Evolutionary conservation across 2,329 filamentous ascomycete species (phyloP).

Genomic region (Bertia moriformis): DNA sequence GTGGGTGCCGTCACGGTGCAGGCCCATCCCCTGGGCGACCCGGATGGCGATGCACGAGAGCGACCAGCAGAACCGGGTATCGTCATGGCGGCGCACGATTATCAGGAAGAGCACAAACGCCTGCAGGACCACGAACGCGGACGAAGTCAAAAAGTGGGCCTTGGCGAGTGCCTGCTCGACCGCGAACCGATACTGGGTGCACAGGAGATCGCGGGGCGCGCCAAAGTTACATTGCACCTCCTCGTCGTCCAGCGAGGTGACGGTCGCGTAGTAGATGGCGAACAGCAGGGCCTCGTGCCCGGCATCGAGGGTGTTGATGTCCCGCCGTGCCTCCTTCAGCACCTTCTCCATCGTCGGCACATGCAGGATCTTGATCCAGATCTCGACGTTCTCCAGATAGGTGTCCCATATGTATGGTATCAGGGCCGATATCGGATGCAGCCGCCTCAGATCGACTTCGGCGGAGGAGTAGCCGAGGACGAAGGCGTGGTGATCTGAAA

Average conservation of each 20-base stretch:
- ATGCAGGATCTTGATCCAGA: slow-evolving; percentile 58
- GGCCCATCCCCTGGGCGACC: slow-evolving; percentile 42
- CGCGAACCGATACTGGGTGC: slow-evolving; percentile 33
- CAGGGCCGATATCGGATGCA: slow-evolving; percentile 53
- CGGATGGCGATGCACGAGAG: slow-evolving; percentile 41
- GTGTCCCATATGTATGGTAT: slow-evolving; percentile 56
- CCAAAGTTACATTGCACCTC: slow-evolving; percentile 32
- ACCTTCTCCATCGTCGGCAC: slow-evolving; percentile 49
- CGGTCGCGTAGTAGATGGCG: slow-evolving; percentile 41
- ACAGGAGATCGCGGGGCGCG: slow-evolving; percentile 25
- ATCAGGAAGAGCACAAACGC: slow-evolving; percentile 40
- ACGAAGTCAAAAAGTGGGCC: slow-evolving; percentile 40
- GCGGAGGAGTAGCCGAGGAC: slow-evolving; percentile 59
- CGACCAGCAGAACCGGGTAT: slow-evolving; percentile 42
- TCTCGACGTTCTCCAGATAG: slow-evolving; percentile 62
- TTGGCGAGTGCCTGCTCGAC: slow-evolving; percentile 41
- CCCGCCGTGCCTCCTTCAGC: slow-evolving; percentile 29
- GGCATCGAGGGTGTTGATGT: slow-evolving; percentile 33
- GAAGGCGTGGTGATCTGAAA: slow-evolving; percentile 59
- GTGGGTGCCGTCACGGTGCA: slow-evolving; percentile 38
- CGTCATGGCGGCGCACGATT: slow-evolving; percentile 28
- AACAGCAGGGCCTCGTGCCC: slow-evolving; percentile 50
- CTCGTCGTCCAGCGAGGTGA: slow-evolving; percentile 43
- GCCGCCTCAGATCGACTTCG: slow-evolving; percentile 47
- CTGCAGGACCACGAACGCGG: slow-evolving; percentile 40